Percentiles rank a stretch among this genome's conserved stretches.
phyloP scores from a whole-genome alignment of 257 asterid genomes.

The Rubia yunnanensis region DNA sequence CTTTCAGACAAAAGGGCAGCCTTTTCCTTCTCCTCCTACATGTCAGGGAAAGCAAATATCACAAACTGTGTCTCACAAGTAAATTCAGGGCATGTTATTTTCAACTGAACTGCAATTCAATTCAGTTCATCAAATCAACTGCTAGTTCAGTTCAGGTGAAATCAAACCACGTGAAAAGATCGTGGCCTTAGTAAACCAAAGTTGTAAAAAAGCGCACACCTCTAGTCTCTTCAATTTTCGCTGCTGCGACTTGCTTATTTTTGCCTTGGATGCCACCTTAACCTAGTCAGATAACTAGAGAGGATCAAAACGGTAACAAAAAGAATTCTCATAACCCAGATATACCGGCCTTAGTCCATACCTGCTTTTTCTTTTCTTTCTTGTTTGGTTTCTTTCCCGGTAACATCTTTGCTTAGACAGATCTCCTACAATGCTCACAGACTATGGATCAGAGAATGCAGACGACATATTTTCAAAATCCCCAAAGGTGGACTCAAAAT shows the following conservation, averaged over 20 bases:
- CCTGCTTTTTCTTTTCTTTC: constrained; percentile 43
- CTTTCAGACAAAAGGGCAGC: constrained; percentile 57
- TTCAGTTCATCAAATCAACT: too few species aligned
- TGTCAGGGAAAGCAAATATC: constrained; percentile 12
- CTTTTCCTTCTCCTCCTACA: constrained; percentile 81
- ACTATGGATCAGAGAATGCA: too few species aligned
- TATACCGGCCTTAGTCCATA: neutral
- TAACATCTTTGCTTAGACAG: constrained; percentile 33
- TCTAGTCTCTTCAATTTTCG: constrained; percentile 71
- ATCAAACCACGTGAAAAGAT: too few species aligned
- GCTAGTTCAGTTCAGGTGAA: neutral
- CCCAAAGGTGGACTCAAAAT: too few species aligned
- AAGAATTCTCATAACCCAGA: neutral
- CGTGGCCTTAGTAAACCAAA: neutral
- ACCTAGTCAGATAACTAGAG: constrained; percentile 27
- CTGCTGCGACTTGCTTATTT: constrained; percentile 65
- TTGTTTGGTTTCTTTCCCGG: constrained; percentile 42
- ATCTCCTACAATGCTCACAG: too few species aligned
- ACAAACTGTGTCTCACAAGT: neutral
- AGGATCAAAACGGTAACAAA: constrained; percentile 1
- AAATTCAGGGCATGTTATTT: neutral
- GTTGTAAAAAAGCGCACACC: constrained; percentile 31
- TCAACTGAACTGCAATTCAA: neutral
- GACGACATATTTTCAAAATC: too few species aligned
- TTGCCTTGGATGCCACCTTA: constrained; percentile 24